Conservation (phyloP, 2,329 filamentous ascomycete genomes). For the Gnomoniopsis sp. region DNA sequence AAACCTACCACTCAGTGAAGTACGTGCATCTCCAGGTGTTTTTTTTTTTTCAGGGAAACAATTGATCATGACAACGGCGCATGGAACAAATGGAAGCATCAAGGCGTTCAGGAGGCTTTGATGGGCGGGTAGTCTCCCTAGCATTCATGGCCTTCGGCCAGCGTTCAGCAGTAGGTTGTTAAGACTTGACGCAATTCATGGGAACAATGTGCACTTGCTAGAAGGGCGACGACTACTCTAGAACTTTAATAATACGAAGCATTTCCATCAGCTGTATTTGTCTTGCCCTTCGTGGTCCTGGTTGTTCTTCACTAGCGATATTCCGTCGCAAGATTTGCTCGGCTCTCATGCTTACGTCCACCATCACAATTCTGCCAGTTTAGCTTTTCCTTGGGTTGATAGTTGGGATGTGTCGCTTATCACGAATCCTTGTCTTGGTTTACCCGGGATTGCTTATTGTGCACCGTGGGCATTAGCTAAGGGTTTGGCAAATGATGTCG, state of each 20-base stretch:
- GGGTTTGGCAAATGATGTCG: no score
- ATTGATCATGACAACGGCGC: constrained; percentile 20
- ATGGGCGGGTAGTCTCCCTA: not conserved
- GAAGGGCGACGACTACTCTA: constrained; percentile 17
- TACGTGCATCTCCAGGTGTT: constrained; percentile 22
- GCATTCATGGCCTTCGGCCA: constrained; percentile 5
- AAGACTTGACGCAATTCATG: not conserved
- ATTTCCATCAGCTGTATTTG: no score
- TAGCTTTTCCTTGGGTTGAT: no score
- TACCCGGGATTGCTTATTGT: no score
- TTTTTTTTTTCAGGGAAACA: constrained; percentile 7
- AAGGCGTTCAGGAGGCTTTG: constrained; percentile 32
- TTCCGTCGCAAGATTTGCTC: no score
- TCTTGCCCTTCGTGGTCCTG: no score
- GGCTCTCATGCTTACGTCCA: no score
- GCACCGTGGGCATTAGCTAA: no score
- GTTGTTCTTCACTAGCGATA: no score
- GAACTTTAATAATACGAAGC: constrained; percentile 15
- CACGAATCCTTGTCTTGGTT: no score
- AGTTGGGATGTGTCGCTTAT: no score
- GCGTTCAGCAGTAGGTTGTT: constrained; percentile 9
- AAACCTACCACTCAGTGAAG: constrained; percentile 45
- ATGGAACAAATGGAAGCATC: constrained; percentile 24
- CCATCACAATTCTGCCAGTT: no score
- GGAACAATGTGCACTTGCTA: constrained; percentile 16